Conservation (phyloP, 768 basidiomycete species). For the Clathrus columnatus region DNA sequence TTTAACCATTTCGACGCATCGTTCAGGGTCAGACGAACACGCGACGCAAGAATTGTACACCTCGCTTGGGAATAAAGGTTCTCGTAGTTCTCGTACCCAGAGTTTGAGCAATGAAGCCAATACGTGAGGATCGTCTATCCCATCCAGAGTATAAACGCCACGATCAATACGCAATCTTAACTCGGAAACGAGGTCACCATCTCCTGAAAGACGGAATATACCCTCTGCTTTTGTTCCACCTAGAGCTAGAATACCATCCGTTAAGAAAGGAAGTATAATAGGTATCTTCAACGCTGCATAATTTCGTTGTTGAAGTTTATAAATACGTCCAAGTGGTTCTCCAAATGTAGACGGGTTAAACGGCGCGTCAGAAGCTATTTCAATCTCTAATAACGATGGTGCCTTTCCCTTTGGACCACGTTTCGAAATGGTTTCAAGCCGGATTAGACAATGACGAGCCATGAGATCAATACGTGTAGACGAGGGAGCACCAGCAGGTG, state of each 20-base stretch:
- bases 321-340: constrained; percentile 77
- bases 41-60: constrained; percentile 87
- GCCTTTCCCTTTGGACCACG: constrained; percentile 84
- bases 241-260: constrained; percentile 82
- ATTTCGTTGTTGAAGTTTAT: constrained; percentile 75
- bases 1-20: constrained; percentile 66
- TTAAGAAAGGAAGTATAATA: constrained; percentile 89
- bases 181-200: constrained; percentile 79
- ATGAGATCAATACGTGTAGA: constrained; percentile 75
- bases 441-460: constrained; percentile 84
- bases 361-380: constrained; percentile 85
- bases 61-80: constrained; percentile 86
- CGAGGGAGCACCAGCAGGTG: constrained; percentile 38
- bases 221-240: constrained; percentile 82
- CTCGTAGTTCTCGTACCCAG: constrained; percentile 86
- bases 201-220: constrained; percentile 89
- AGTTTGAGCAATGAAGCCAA: constrained; percentile 86
- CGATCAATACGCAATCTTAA: constrained; percentile 85
- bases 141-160: constrained; percentile 84
- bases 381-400: constrained; percentile 77
- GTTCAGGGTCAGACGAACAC: constrained; percentile 53
- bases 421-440: constrained; percentile 62
- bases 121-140: constrained; percentile 85
- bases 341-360: constrained; percentile 95
- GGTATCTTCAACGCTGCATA: constrained; percentile 82